Evolutionary conservation across 768 basidiomycete species (phyloP).

Genomic region (Bullera alba): DNA sequence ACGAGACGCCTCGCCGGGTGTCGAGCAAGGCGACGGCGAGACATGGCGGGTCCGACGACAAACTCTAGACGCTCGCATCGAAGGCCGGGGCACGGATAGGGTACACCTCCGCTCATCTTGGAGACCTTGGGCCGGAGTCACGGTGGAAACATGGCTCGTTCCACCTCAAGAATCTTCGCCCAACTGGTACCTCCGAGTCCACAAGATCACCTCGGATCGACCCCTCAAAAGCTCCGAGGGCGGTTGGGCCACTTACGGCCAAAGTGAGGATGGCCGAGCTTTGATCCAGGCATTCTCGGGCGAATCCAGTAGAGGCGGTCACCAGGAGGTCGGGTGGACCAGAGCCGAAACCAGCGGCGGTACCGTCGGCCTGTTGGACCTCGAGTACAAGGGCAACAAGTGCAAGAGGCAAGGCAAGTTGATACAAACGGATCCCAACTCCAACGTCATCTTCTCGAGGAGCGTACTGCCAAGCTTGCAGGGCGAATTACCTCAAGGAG

Average conservation of each 20-base stretch:
- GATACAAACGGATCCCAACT: slow-evolving; percentile 65
- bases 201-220: slow-evolving; percentile 54
- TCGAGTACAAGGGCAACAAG: slow-evolving; percentile 35
- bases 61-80: slow-evolving; percentile 54
- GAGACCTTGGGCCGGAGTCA: slow-evolving; percentile 67
- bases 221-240: slow-evolving; percentile 59
- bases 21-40: slow-evolving; percentile 52
- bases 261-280: slow-evolving; percentile 57
- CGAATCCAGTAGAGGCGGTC: slow-evolving; percentile 52
- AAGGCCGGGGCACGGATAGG: slow-evolving; percentile 46
- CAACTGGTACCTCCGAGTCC: slow-evolving; percentile 64
- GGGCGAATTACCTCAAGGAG: slow-evolving; percentile 50
- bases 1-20: slow-evolving; percentile 53
- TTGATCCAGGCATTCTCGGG: slow-evolving; percentile 51
- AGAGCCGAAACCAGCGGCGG: slow-evolving; percentile 59
- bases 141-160: slow-evolving; percentile 67
- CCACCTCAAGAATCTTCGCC: slow-evolving; percentile 57
- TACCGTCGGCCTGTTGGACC: slow-evolving; percentile 57
- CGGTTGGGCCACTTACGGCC: slow-evolving; percentile 65
- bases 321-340: slow-evolving; percentile 50
- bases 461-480: slow-evolving; percentile 63
- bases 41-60: slow-evolving; percentile 64
- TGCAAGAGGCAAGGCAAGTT: slow-evolving; percentile 47
- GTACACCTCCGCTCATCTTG: slow-evolving; percentile 62
- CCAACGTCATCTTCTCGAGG: slow-evolving; percentile 61